Evolutionary conservation across 2,329 filamentous ascomycete genomes (phyloP).

Genomic region (Beauveria rudraprayagi): DNA sequence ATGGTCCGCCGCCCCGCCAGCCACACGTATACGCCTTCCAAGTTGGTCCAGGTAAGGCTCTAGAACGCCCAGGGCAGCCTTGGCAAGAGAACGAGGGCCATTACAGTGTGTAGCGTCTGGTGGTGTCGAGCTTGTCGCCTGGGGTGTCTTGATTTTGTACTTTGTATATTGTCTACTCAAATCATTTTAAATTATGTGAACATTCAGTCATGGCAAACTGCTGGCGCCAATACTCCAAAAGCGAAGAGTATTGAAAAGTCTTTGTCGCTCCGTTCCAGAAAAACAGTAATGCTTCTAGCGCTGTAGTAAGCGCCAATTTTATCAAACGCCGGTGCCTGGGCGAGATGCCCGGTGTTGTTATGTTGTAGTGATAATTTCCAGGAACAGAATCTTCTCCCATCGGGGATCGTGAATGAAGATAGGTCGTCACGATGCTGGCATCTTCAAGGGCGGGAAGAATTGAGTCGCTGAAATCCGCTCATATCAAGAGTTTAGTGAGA

Average conservation of each 20-base stretch:
- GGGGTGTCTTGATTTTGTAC: background rate
- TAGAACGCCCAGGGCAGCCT: background rate
- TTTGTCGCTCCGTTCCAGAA: constrained; percentile 2
- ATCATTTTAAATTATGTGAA: background rate
- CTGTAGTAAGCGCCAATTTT: constrained; percentile 2
- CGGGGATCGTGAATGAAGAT: background rate
- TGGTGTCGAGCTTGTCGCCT: background rate
- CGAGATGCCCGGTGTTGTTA: background rate
- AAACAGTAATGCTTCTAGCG: constrained; percentile 4
- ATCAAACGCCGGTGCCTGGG: background rate
- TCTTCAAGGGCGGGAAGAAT: background rate
- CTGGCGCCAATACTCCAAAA: background rate
- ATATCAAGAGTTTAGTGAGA: background rate
- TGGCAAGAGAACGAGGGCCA: background rate
- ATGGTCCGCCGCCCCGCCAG: background rate
- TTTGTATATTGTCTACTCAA: background rate
- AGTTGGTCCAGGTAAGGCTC: constrained; percentile 1
- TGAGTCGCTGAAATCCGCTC: background rate
- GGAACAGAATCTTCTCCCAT: background rate
- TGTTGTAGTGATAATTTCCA: background rate
- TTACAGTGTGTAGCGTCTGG: background rate
- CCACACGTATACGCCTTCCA: constrained; percentile 7
- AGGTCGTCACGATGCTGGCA: background rate
- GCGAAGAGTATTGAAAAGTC: background rate
- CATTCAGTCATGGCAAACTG: background rate